Percentiles rank a stretch among this genome's conserved stretches.
These are phyloP conservation scores for Tremellales sp. DNA, from an alignment of 1,284 basidiomycete species.

Conservation along the genomic window DNA sequence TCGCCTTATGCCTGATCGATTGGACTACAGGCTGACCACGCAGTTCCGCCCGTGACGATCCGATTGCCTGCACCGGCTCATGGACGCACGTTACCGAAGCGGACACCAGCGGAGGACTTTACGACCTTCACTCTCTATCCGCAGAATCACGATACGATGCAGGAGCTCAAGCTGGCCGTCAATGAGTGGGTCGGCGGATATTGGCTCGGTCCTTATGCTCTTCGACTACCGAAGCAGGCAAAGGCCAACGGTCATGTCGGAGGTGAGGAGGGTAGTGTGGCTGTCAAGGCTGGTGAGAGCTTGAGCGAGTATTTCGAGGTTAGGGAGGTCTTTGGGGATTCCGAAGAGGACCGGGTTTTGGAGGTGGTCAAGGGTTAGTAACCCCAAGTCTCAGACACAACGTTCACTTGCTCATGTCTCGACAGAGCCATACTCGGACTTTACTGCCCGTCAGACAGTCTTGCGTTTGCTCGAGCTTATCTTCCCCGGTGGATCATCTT, in stretches of 20 bases:
- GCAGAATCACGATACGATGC: constrained; percentile 45
- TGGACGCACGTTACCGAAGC: constrained; percentile 41
- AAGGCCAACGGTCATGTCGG: constrained; percentile 11
- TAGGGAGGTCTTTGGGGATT: constrained; percentile 46
- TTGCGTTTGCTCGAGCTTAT: constrained; percentile 52
- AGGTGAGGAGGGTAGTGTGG: constrained; percentile 33
- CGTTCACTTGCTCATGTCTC: not conserved
- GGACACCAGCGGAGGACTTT: constrained; percentile 22
- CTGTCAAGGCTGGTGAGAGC: constrained; percentile 44
- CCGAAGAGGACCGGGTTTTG: constrained; percentile 36
- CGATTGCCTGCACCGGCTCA: constrained; percentile 41
- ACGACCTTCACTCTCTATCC: constrained; percentile 38
- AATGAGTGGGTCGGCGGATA: constrained; percentile 49
- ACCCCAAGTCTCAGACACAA: not conserved
- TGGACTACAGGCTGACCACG: not conserved
- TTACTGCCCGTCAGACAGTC: constrained; percentile 51
- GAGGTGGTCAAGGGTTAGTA: constrained; percentile 45
- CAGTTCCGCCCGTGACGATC: constrained; percentile 35
- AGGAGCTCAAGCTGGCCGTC: constrained; percentile 48
- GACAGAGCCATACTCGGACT: constrained; percentile 53
- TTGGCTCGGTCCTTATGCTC: constrained; percentile 50
- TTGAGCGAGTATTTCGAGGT: constrained; percentile 49
- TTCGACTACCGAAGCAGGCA: constrained; percentile 23
- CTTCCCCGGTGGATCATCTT: constrained; percentile 46
- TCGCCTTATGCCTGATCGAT: not conserved